Base-by-base conservation (phyloP, 2,329 filamentous ascomycete species). In the Eutypella sp. region DNA sequence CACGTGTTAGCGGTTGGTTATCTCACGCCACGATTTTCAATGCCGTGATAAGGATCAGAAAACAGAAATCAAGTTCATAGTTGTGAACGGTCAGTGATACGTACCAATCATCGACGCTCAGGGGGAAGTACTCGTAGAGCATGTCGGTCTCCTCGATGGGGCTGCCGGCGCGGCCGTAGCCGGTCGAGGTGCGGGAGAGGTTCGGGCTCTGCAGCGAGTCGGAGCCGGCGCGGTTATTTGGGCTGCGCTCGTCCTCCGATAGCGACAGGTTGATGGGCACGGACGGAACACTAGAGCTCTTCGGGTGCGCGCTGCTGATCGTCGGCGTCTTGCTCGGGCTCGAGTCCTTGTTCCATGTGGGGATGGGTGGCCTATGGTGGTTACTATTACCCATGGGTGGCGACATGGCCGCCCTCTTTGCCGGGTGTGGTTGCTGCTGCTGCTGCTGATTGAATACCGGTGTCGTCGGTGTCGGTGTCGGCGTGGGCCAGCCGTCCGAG, bases 111-210 rank as follows among this genome's bases (percentile, higher is more conserved):
- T 96, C 90, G 47, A 96, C 70, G 41, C 86, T 90, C 15, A 97
- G 74, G 0, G 91, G 91, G 53, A 97, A 96, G 62, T 97, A 96
- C 68, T 97, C 91, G 62, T 96, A 96, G 16, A 96, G 71, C 53
- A 91, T 72, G 66, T 96, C 91, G 1, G 84, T 84, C 56, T 85
- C 85, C 57, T 95, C 89, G 53, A 83, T 69, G 27, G 87, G 76
- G 60, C 85, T 84, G 61, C 79, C 76, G 54, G 74, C 75, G 39
- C 59, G 55, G 43, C 66, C 66, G 19, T 67, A 65, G 4, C 60
- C 66, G 2, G 61, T 58, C 9, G 59, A 56, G 5, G 62, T 45
- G 52, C 48, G 63, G 52, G 47, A 64, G 54, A 51, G 52, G 48
- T 53, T 72, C 2, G 78, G 77, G 51, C 77, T 81, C 22, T 73